Evolutionary conservation across 805 yeast species (phyloP), one percentile per base, ranked within the genome.

Genomic region (Barnettozyma siamensis): DNA sequence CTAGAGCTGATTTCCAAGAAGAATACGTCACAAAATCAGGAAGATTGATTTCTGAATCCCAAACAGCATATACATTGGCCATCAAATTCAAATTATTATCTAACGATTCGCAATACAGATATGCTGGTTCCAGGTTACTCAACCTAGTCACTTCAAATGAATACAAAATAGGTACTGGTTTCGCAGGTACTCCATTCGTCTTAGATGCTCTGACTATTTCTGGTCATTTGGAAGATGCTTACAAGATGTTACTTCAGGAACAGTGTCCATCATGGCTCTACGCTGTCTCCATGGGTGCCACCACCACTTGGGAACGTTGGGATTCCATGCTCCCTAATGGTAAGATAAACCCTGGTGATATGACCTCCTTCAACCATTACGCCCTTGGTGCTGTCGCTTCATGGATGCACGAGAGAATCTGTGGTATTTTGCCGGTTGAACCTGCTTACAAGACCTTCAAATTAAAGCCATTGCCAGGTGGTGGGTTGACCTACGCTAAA

Each of bases 231-330:
- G 48, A 46, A n/a, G 42, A 30, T 9, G 48, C 52, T 17, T 48
- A 41, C 29, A 44, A 39, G 34, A 44, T 48, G 45, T 28, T 46
- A n/a, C 19, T 42, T 13, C 35, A 40, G 2, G 40, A 38, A 15
- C 36, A 40, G 21, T 44, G 48, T 29, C 52, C 52, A 6, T 48
- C 52, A 1, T 48, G 52, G 50, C 17, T 48, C 18, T 48, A 48
- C 27, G 48, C 52, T 10, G 52, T 48, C 3, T 38, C 46, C 8
- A 44, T 48, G 36, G 52, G 50, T 26, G 52, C 52, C 24, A 48
- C 52, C 10, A 46, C 52, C n/a, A 40, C 44, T 10, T 48, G 52
- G 52, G 52, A 46, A 33, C 46, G 52, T 24, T 48, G 52, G 52
- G 42, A 48, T 28, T 40, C 45, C 16, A 46, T 48, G 50, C 31